phyloP scores from a whole-genome alignment of 768 basidiomycete species.

The Boletus subcaerulescens region DNA sequence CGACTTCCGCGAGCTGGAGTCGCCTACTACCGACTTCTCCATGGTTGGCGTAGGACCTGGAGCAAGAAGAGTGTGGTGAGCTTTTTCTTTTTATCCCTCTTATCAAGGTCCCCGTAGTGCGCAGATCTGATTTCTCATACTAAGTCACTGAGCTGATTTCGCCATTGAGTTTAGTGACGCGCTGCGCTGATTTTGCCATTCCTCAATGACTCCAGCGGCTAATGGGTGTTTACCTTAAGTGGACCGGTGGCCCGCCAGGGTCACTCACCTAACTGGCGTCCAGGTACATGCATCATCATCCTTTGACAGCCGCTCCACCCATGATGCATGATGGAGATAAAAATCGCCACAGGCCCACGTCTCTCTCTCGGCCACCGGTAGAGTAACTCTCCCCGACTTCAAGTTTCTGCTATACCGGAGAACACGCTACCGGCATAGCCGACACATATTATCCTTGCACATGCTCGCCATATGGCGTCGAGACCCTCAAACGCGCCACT shows the following conservation, averaged over 20 bases:
- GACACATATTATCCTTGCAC: neutral
- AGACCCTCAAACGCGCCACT: neutral
- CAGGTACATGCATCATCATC: too few species aligned
- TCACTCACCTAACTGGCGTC: slow-evolving; percentile 1
- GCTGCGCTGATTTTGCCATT: slow-evolving; percentile 31
- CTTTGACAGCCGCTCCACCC: too few species aligned
- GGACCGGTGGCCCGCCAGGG: neutral
- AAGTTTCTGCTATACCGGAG: too few species aligned
- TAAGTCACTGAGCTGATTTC: slow-evolving; percentile 18
- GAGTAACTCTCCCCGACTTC: too few species aligned
- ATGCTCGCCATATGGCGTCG: neutral
- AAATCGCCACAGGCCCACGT: too few species aligned
- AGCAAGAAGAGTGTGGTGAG: too few species aligned
- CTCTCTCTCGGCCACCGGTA: too few species aligned
- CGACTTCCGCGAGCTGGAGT: slow-evolving; percentile 13
- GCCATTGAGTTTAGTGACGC: slow-evolving; percentile 17
- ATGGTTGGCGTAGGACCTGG: slow-evolving; percentile 7
- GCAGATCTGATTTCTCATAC: neutral
- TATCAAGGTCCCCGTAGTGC: slow-evolving; percentile 4
- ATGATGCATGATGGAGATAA: too few species aligned
- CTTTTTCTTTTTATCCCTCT: slow-evolving; percentile 19
- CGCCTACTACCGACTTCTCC: slow-evolving; percentile 14
- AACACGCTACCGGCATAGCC: too few species aligned
- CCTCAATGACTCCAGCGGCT: neutral
- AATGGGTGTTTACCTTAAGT: too few species aligned